phyloP scores from a whole-genome alignment of 371 early-diverging fungal species.

The Mucor lusitanicus region DNA sequence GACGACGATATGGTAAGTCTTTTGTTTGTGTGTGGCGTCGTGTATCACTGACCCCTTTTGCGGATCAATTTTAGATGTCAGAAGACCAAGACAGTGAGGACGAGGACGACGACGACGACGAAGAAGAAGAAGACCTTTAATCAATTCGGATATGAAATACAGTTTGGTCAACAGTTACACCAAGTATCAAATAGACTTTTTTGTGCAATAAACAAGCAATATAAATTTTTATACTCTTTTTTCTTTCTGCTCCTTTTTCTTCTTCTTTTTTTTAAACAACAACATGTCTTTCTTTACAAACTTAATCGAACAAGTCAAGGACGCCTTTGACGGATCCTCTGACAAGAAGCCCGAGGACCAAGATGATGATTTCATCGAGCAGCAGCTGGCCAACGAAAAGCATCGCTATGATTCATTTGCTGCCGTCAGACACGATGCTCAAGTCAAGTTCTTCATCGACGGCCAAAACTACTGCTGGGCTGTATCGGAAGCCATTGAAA shows the following conservation, averaged over 20 bases:
- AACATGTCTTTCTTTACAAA: conserved; percentile 36
- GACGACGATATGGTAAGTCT: conserved; percentile 10
- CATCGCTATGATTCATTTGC: conserved; percentile 85
- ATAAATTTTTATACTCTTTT: neutral
- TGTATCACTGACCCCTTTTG: neutral
- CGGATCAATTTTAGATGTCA: conserved; percentile 1
- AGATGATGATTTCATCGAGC: conserved; percentile 30
- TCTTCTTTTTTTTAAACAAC: conserved; percentile 3
- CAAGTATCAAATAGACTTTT: conserved; percentile 5
- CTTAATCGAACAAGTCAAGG: conserved; percentile 27
- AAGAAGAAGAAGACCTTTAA: neutral
- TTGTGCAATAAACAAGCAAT: conserved; percentile 5
- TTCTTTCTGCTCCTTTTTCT: conserved; percentile 5
- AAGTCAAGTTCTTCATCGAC: conserved; percentile 78
- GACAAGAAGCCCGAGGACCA: conserved; percentile 4
- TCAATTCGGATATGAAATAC: conserved; percentile 5
- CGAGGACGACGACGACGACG: conserved; percentile 14
- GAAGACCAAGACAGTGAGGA: conserved; percentile 20
- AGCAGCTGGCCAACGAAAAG: conserved; percentile 29
- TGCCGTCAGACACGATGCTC: conserved; percentile 69
- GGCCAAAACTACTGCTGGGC: conserved; percentile 85
- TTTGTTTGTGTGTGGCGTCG: too few species aligned
- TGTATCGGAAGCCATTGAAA: conserved; percentile 76
- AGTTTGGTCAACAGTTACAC: conserved; percentile 11
- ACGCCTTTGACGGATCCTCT: conserved; percentile 21